phyloP scores from a whole-genome alignment of 306 rosid genomes.

The Glycine soja region DNA sequence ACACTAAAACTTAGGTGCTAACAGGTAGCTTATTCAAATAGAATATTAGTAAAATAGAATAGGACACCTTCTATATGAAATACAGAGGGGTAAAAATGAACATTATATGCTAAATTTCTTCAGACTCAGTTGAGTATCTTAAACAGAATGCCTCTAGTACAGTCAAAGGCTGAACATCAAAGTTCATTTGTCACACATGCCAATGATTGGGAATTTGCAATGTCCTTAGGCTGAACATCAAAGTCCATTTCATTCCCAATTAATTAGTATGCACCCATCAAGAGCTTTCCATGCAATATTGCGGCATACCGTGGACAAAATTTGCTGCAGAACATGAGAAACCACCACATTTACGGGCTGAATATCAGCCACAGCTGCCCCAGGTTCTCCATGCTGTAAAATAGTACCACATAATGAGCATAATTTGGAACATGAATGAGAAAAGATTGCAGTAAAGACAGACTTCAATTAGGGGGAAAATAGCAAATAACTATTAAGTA shows the following conservation, averaged over 20 bases:
- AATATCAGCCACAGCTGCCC: conserved; percentile 83
- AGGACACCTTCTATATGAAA: neutral
- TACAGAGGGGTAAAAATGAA: too few relatives aligned
- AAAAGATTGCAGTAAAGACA: conserved; percentile 32
- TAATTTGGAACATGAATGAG: conserved; percentile 30
- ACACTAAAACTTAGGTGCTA: neutral
- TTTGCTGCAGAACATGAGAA: conserved; percentile 84
- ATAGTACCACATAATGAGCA: conserved; percentile 46
- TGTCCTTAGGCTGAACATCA: too few relatives aligned
- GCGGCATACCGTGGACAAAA: conserved; percentile 76
- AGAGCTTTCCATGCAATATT: conserved; percentile 36
- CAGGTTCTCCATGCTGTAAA: conserved; percentile 96
- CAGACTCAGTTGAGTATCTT: neutral
- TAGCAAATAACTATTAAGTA: conserved; percentile 30
- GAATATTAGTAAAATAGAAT: neutral
- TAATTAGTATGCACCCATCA: conserved; percentile 20
- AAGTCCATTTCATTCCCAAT: neutral
- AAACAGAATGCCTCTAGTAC: neutral
- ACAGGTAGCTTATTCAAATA: neutral
- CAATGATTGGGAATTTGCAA: neutral
- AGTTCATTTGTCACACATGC: conserved; percentile 19
- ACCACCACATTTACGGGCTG: conserved; percentile 89
- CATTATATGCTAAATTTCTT: neutral
- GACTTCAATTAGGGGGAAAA: conserved; percentile 34
- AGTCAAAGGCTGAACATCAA: neutral